Evolutionary conservation across 225 moss, liverwort and hornwort genomes (phyloP).

Genomic region (Antitrichia curtipendula): DNA sequence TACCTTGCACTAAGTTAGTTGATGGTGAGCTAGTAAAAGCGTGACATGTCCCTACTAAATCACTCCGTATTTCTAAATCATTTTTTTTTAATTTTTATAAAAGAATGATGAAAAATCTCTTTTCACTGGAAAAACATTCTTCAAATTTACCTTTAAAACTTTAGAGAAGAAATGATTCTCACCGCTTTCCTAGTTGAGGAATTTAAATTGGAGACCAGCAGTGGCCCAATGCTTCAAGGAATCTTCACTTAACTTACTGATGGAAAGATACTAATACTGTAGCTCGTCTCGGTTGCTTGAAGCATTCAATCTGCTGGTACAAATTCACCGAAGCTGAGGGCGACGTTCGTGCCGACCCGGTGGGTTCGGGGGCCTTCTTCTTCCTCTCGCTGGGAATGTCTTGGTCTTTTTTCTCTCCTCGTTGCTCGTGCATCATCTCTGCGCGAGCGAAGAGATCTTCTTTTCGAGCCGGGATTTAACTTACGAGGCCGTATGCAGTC

Average conservation of each 20-base stretch:
- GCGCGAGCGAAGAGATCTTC: neutral
- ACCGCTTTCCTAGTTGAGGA: neutral
- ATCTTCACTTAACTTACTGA: neutral
- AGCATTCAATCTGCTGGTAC: neutral
- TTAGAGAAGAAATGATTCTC: neutral
- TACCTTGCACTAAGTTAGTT: neutral
- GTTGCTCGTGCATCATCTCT: neutral
- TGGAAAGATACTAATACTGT: neutral
- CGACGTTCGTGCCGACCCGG: neutral
- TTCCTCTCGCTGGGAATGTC: neutral
- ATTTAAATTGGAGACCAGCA: too few species aligned
- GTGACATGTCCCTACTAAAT: neutral
- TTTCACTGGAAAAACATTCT: neutral
- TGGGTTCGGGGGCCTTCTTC: neutral
- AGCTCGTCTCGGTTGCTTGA: neutral
- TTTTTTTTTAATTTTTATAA: fast-evolving
- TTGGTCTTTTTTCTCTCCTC: neutral
- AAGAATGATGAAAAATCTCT: neutral
- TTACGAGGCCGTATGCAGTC: neutral
- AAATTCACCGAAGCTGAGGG: neutral
- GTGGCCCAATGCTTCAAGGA: neutral
- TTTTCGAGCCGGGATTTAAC: neutral
- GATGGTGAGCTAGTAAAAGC: fast-evolving
- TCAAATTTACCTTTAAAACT: neutral
- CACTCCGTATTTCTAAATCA: too few species aligned